Base-by-base conservation (phyloP, 2,329 filamentous ascomycete species). In the Trichoderma afroharzianum region DNA sequence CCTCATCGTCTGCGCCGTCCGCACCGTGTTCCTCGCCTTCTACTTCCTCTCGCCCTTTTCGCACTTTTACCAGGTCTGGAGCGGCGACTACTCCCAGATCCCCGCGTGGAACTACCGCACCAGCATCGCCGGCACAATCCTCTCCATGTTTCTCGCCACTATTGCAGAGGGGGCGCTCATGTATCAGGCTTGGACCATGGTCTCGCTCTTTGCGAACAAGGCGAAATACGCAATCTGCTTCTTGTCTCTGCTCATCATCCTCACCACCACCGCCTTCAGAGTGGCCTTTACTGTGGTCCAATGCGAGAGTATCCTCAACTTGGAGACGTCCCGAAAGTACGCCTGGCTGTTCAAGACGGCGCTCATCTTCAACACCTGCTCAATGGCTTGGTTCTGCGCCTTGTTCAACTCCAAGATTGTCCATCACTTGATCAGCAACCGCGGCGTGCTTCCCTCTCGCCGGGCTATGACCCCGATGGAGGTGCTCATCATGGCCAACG, bases 31-130 rank as follows among this genome's bases (percentile, higher is more conserved):
- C 6, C 82, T 89, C 26, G 81, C 83, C 67, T 77, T 88, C 70
- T 92, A 87, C 79, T 90, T 89, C 77, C 87, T 88, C 9, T 89
- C 89, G 3, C 82, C 85, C 4, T 90, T 89, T 75, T 83, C 86
- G 75, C 83, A 90, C 67, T 86, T 90, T 70, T 94, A 94, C 79
- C 81, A 86, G 26, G 81, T 85, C 73, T 87, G 90, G 77, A 79
- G 87, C 3, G 78, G 77, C 4, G 91, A 94, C 80, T 86, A 82
- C 72, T 82, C 82, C 3, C 77, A 78, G 3, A 83, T 93, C 21
- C 80, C 83, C 0, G 47, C 33, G 0, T 57, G 30, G 32, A 82
- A 84, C 74, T 83, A 79, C 72, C 71, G 76, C 58, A 75, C 76
- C 61, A 83, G 80, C 73, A 78, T 83, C 4, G 80, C 80, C 0